A percentile compares a stretch with the other conserved stretches of the same genome.
phyloP scores from a whole-genome alignment of 371 early-diverging fungal species.

The Mucor sp. region DNA sequence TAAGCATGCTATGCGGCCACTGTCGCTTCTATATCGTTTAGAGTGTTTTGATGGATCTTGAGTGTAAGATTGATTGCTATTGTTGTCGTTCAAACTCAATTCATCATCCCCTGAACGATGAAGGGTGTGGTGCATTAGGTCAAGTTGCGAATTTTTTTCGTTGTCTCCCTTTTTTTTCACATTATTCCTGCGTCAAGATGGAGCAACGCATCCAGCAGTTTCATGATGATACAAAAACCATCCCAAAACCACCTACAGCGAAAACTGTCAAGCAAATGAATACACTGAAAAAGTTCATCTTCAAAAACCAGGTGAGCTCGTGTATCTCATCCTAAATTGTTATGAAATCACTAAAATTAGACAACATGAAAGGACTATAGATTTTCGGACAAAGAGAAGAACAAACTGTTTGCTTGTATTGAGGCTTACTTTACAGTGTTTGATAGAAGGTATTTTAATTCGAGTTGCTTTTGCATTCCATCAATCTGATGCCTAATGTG shows the following conservation, averaged over 20 bases:
- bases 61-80: too few relatives aligned
- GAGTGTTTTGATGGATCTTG: not conserved
- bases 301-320: conserved; percentile 31
- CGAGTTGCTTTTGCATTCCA: not conserved
- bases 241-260: conserved; percentile 38
- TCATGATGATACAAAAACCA: conserved; percentile 38
- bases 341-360: not conserved
- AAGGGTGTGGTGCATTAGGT: not conserved
- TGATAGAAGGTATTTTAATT: conserved; percentile 25
- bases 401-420: conserved; percentile 43
- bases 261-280: conserved; percentile 38
- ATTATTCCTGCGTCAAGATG: conserved; percentile 12
- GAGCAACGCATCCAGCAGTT: conserved; percentile 42
- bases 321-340: not conserved
- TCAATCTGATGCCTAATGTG: not conserved
- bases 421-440: conserved; percentile 42
- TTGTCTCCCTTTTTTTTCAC: not conserved
- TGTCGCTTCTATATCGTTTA: too few relatives aligned
- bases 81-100: not conserved
- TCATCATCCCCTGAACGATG: not conserved
- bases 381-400: conserved; percentile 45
- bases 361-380: conserved; percentile 26
- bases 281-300: conserved; percentile 33
- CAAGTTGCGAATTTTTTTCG: not conserved
- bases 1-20: too few relatives aligned